These are phyloP conservation scores for Epichloe scottii DNA, from an alignment of 2,329 filamentous ascomycete genomes.

Conservation along the genomic window DNA sequence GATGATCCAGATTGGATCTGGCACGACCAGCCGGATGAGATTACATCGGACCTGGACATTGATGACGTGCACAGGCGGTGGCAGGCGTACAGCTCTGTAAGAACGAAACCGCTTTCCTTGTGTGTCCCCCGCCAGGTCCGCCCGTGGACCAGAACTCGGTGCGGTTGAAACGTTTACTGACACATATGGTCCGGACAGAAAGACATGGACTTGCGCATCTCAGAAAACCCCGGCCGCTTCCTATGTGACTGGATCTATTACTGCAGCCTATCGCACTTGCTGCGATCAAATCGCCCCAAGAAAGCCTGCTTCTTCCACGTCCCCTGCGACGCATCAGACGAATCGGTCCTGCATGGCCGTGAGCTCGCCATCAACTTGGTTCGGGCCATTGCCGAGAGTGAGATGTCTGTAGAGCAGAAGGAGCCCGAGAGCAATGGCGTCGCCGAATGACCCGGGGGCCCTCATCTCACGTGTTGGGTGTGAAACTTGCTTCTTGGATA, in stretches of 20 bases:
- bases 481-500: neutral
- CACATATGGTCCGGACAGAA: constrained; percentile 16
- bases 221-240: constrained; percentile 58
- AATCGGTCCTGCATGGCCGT: constrained; percentile 34
- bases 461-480: too few species aligned
- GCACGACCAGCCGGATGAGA: constrained; percentile 39
- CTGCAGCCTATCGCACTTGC: constrained; percentile 48
- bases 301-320: constrained; percentile 63
- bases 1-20: constrained; percentile 37
- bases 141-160: too few species aligned
- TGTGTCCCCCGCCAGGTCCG: neutral
- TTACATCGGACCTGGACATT: constrained; percentile 44
- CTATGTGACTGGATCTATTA: constrained; percentile 73
- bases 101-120: constrained; percentile 8
- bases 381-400: constrained; percentile 42
- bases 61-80: constrained; percentile 44
- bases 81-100: constrained; percentile 37
- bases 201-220: constrained; percentile 40
- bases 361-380: constrained; percentile 42
- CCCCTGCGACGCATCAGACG: constrained; percentile 43
- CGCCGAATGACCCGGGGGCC: neutral
- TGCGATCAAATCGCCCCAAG: constrained; percentile 30
- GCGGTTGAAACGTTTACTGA: too few species aligned
- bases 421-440: constrained; percentile 1
- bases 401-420: constrained; percentile 17